Evolutionary conservation across 495 filamentous ascomycete genomes (phyloP).

Genomic region (Zalerion maritima): DNA sequence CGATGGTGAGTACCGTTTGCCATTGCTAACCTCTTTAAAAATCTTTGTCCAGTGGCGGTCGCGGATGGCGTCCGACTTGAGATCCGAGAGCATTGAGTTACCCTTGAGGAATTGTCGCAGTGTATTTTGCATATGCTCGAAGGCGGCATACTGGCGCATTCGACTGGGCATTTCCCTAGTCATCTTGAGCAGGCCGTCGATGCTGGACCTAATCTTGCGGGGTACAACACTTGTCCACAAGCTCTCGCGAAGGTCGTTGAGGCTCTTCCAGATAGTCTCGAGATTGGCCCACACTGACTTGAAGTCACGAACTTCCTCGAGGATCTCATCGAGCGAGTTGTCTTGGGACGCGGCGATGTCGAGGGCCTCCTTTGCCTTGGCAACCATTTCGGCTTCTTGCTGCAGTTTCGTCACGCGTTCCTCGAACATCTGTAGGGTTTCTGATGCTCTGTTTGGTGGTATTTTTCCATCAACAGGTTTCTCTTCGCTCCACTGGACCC

Average conservation of each 20-base stretch:
- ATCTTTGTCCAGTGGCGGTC: constrained; percentile 97
- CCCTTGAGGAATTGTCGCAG: constrained; percentile 80
- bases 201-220: constrained; percentile 70
- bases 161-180: constrained; percentile 98
- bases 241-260: constrained; percentile 82
- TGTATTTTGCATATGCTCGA: constrained; percentile 89
- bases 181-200: constrained; percentile 90
- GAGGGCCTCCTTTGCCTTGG: constrained; percentile 89
- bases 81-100: constrained; percentile 70
- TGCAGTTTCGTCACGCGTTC: constrained; percentile 64
- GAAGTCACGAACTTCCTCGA: constrained; percentile 97
- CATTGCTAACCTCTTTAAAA: constrained; percentile 83
- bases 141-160: constrained; percentile 97
- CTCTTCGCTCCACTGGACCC: constrained; percentile 78
- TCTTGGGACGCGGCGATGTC: constrained; percentile 70
- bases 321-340: constrained; percentile 58
- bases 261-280: constrained; percentile 89
- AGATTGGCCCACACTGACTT: constrained; percentile 94
- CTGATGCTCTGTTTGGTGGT: constrained; percentile 70
- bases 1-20: constrained; percentile 78
- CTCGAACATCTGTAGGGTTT: constrained; percentile 67
- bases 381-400: constrained; percentile 82
- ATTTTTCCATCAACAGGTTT: constrained; percentile 93
- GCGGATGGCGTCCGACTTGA: constrained; percentile 93
- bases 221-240: constrained; percentile 90